phyloP scores from a whole-genome alignment of 2,329 filamentous ascomycete species.

The Colletotrichum sp. region DNA sequence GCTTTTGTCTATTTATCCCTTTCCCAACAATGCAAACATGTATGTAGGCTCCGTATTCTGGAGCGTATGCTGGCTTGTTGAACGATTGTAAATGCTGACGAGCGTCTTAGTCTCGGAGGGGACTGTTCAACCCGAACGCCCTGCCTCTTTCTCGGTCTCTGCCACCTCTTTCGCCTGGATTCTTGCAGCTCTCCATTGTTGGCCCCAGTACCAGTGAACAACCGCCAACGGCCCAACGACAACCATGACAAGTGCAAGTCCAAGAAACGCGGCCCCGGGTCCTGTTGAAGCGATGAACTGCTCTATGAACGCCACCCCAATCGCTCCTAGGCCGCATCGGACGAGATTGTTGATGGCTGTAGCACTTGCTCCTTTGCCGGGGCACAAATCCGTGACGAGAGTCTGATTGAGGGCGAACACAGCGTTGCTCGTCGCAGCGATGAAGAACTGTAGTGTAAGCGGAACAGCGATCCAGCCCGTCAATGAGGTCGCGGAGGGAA shows the following conservation, averaged over 20 bases:
- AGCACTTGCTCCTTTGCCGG: constrained; percentile 31
- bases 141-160: neutral
- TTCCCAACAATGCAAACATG: neutral
- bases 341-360: constrained; percentile 38
- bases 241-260: neutral
- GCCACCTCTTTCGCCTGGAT: neutral
- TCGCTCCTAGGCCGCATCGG: neutral
- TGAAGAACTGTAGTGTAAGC: constrained; percentile 34
- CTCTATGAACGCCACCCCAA: neutral
- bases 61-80: neutral
- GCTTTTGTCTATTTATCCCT: neutral
- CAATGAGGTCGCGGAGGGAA: neutral
- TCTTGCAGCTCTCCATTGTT: constrained; percentile 7
- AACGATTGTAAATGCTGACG: neutral
- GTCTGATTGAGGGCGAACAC: constrained; percentile 39
- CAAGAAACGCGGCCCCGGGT: neutral
- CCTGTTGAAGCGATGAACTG: neutral
- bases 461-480: constrained; percentile 30
- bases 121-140: neutral
- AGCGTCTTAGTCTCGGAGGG: neutral
- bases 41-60: neutral
- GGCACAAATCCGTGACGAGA: constrained; percentile 36
- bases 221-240: constrained; percentile 5
- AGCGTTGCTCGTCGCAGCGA: constrained; percentile 40
- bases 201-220: constrained; percentile 12